Base-by-base conservation (phyloP, 2,329 filamentous ascomycete species). In the Claviceps spartinae region DNA sequence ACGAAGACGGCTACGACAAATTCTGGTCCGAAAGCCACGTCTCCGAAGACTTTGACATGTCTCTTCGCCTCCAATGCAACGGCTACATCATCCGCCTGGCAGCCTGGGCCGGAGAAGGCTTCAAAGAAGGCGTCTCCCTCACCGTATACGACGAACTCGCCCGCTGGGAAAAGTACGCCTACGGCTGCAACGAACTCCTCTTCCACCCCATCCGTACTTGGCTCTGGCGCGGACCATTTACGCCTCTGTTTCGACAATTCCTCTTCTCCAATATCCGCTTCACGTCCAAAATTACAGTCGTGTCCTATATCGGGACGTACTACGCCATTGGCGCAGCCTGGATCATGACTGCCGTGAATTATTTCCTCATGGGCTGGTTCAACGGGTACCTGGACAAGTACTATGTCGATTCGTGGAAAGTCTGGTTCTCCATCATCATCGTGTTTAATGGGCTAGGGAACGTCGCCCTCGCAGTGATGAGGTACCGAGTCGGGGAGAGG, bases 141-240 rank as follows among this genome's bases (percentile, higher is more conserved):
- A 91, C 86, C 0, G 85, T 91, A 9, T 89, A 91, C 63, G 86
- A 91, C 66, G 87, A 91, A 66, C 74, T 91, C 54, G 83, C 85
- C 2, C 83, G 86, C 53, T 91, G 87, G 86, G 86, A 91, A 63
- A 91, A 91, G 68, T 89, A 89, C 63, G 87, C 86, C 3, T 90
- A 88, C 60, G 86, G 86, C 40, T 90, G 87, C 68, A 87, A 86
- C 65, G 86, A 90, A 69, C 73, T 91, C 53, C 74, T 91, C 53
- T 91, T 93, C 72, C 78, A 91, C 62, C 87, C 86, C 3, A 72
- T 91, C 54, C 77, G 78, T 54, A 81, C 80, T 59, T 91, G 87
- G 87, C 65, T 81, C 45, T 81, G 75, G 63, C 78, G 75, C 16
- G 87, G 87, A 0, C 87, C 87, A 30, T 86, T 91, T 64, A 91